phyloP scores from a whole-genome alignment of 1,139 yeast genomes.

The Blastobotrys elegans region DNA sequence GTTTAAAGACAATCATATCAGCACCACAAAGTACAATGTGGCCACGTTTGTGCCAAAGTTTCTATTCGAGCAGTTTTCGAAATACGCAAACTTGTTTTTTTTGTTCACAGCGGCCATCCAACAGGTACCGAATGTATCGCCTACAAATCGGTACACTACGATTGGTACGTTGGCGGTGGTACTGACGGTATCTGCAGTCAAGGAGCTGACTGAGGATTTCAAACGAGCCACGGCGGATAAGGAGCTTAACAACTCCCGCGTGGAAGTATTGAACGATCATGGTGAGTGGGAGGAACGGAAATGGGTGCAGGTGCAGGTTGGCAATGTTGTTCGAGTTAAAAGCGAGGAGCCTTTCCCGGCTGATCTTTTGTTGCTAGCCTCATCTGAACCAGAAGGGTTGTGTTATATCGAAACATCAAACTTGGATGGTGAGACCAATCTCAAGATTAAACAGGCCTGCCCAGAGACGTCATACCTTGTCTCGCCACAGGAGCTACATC shows the following conservation, averaged over 20 bases:
- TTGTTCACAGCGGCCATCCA: slow-evolving; percentile 89
- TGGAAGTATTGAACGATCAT: slow-evolving; percentile 54
- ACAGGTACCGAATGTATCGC: slow-evolving; percentile 95
- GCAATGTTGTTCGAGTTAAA: slow-evolving; percentile 79
- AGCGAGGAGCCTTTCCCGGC: slow-evolving; percentile 96
- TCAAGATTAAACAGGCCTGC: slow-evolving; percentile 86
- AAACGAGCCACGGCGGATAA: slow-evolving; percentile 86
- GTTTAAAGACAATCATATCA: slow-evolving; percentile 78
- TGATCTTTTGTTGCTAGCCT: slow-evolving; percentile 73
- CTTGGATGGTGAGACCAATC: slow-evolving; percentile 94
- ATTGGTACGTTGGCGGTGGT: slow-evolving; percentile 86
- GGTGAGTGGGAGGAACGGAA: slow-evolving; percentile 61
- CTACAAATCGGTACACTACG: slow-evolving; percentile 94
- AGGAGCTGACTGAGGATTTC: slow-evolving; percentile 85
- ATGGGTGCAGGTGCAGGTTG: slow-evolving; percentile 89
- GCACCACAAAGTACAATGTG: slow-evolving; percentile 93
- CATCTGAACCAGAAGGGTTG: slow-evolving; percentile 97
- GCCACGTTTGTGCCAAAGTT: slow-evolving; percentile 95
- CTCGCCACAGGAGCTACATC: slow-evolving; percentile 57
- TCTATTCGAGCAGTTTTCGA: slow-evolving; percentile 92
- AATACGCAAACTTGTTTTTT: slow-evolving; percentile 93
- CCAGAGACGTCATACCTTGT: slow-evolving; percentile 72
- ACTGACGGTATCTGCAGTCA: slow-evolving; percentile 81
- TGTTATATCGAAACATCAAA: slow-evolving; percentile 98
- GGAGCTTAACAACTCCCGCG: slow-evolving; percentile 77